A percentile compares a stretch with the other conserved stretches of the same genome.
Evolutionary conservation across 306 rosid genomes (phyloP).

Genomic region (Fragaria ananassa): DNA sequence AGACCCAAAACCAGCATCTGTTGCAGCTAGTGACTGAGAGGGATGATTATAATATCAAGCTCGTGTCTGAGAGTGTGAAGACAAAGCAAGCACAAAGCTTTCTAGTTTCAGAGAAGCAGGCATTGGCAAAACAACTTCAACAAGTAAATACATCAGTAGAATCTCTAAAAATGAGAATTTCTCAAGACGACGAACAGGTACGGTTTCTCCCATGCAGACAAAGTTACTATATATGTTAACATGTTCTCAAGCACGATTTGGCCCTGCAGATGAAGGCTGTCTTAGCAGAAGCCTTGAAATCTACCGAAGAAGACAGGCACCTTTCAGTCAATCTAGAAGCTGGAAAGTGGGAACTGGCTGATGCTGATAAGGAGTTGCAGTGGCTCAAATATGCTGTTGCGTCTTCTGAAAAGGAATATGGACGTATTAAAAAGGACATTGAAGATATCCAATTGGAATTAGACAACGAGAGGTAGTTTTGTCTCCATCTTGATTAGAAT

Average conservation of each 20-base stretch:
- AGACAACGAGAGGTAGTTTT: conserved; percentile 69
- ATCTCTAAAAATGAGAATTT: conserved; percentile 49
- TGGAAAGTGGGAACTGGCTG: conserved; percentile 76
- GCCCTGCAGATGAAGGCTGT: conserved; percentile 57
- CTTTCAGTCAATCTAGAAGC: conserved; percentile 60
- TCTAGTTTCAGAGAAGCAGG: conserved; percentile 71
- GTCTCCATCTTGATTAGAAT: not conserved
- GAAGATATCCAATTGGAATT: conserved; percentile 57
- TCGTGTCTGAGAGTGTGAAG: conserved; percentile 93
- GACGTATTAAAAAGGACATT: conserved; percentile 61
- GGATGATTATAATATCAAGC: conserved; percentile 96
- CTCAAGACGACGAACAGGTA: conserved; percentile 73
- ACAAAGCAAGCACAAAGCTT: conserved; percentile 66
- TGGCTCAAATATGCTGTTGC: conserved; percentile 62
- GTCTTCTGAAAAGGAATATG: conserved; percentile 81
- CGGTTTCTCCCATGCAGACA: not conserved
- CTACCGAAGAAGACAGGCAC: conserved; percentile 63
- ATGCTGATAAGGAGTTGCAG: conserved; percentile 87
- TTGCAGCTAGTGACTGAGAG: conserved; percentile 85
- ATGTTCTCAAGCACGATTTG: conserved; percentile 24
- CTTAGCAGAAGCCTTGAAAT: conserved; percentile 60
- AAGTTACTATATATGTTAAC: not conserved
- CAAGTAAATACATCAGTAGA: conserved; percentile 57
- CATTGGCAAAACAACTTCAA: conserved; percentile 70
- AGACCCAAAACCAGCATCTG: conserved; percentile 88